Base-by-base conservation (phyloP, 2,329 filamentous ascomycete genomes). In the Fusarium sambucinum region DNA sequence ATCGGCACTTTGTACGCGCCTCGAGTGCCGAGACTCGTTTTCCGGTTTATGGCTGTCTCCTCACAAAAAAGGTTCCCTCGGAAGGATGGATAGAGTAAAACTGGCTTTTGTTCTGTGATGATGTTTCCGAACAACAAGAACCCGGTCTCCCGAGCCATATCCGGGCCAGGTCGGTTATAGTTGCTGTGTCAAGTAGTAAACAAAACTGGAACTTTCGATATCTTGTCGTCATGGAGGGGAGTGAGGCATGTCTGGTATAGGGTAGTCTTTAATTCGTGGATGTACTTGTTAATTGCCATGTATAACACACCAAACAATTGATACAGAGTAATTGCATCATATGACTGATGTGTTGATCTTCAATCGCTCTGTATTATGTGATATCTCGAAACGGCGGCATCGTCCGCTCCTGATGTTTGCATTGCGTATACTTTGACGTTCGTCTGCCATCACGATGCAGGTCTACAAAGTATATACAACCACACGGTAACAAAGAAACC, bases 1-100 rank as follows among this genome's bases (percentile, higher is more conserved):
- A 64, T 64, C 59, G 59, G 61, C 61, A 64, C 40, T 52, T 27
- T 63, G 37, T 23, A 45, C 59, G 33, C 23, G 19, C 51, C 37
- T 45, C 17, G 27, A 59, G 33, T 64, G 61, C 61, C 61, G 59
- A 46, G 52, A 16, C 38, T 35, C 38, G 40, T 59, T 50, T 59
- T 64, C 61, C 53, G 58, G 61, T 64, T 64, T 64, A 64, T 52
- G 35, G 29, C 35, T 38, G 4, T 35, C 14, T 16, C 14, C 21
- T 12, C 16, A 16, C 23, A 11, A 21, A 19, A 19, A 56, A 12
- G 25, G 16, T 19, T 30, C 42, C 29, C 17, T 27, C 13, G 46
- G 46, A 27, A 38, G 27, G n/a, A 19, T 45, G n/a, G 35, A 14
- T 8, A 19, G 12, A 38, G 40, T 35, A 41, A 41, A 56, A 21